Evolutionary conservation across 352 stramenopile genomes (phyloP).

Genomic region (Phytophthora pseudosyringae): DNA sequence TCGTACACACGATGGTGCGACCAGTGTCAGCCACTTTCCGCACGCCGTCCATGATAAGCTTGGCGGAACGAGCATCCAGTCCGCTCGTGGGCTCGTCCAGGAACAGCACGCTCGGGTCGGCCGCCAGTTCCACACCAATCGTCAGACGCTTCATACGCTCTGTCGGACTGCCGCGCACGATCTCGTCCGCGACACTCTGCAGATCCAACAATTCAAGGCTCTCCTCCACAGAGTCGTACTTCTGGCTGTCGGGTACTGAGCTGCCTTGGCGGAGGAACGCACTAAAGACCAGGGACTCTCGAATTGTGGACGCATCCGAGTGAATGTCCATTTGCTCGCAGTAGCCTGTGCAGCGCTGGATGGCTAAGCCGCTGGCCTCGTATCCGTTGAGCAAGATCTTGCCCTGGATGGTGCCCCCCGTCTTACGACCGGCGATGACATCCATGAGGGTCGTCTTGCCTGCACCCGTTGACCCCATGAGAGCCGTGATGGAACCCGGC

Average conservation of each 20-base stretch:
- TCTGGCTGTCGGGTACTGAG: slow-evolving; percentile 34
- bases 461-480: slow-evolving; percentile 65
- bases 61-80: slow-evolving; percentile 55
- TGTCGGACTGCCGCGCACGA: slow-evolving; percentile 46
- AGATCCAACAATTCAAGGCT: slow-evolving; percentile 43
- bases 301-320: slow-evolving; percentile 56
- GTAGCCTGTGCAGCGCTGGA: slow-evolving; percentile 40
- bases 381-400: slow-evolving; percentile 59
- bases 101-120: slow-evolving; percentile 81
- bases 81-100: slow-evolving; percentile 66
- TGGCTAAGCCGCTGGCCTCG: slow-evolving; percentile 37
- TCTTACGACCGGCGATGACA: slow-evolving; percentile 93
- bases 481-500: slow-evolving; percentile 52
- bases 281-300: slow-evolving; percentile 89
- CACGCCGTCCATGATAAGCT: slow-evolving; percentile 83
- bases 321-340: no score
- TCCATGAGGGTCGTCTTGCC: slow-evolving; percentile 94
- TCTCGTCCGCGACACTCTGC: slow-evolving; percentile 35
- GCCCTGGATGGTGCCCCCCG: slow-evolving; percentile 68
- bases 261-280: slow-evolving; percentile 67
- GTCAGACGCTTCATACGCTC: slow-evolving; percentile 56
- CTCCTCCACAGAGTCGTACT: slow-evolving; percentile 41
- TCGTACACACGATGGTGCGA: slow-evolving; percentile 89
- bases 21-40: slow-evolving; percentile 58
- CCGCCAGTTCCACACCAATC: slow-evolving; percentile 90